phyloP scores from a whole-genome alignment of 202 grass and related monocot genomes.

The Eragrostis tef region DNA sequence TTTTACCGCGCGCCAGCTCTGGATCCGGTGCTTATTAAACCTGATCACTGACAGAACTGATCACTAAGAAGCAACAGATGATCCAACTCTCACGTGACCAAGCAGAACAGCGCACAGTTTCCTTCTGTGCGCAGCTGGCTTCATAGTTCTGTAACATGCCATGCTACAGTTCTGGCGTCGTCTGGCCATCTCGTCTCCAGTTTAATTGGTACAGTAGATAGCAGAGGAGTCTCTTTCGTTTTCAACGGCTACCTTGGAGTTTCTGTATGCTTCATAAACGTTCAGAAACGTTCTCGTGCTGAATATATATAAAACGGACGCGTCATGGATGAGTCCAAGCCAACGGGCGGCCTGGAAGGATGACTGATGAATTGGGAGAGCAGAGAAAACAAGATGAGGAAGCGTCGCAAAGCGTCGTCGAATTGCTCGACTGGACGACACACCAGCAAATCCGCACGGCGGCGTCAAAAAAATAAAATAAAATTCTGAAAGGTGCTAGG shows the following conservation, averaged over 20 bases:
- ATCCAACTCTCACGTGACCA: slow-evolving; percentile 20
- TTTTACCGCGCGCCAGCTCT: slow-evolving; percentile 12
- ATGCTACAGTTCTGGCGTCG: background rate
- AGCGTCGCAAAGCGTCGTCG: background rate
- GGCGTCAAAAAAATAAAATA: background rate
- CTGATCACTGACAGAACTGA: slow-evolving; percentile 29
- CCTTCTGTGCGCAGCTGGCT: background rate
- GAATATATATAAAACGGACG: background rate
- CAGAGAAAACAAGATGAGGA: background rate
- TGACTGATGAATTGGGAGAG: background rate
- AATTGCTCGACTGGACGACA: slow-evolving; percentile 13
- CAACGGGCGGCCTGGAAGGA: slow-evolving; percentile 42
- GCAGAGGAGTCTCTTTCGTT: slow-evolving; percentile 22
- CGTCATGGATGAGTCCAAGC: slow-evolving; percentile 43
- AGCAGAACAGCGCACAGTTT: background rate
- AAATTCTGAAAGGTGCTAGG: slow-evolving; percentile 3
- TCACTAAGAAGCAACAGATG: background rate
- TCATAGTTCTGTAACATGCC: no score
- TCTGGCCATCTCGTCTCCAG: slow-evolving; percentile 1
- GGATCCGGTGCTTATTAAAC: slow-evolving; percentile 34
- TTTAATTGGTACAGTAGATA: background rate
- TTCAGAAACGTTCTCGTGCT: background rate
- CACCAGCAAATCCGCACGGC: slow-evolving; percentile 25
- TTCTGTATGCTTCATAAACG: no score
- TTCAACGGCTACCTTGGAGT: slow-evolving; percentile 48